Percentiles rank a stretch among this genome's conserved stretches.
phyloP scores from a whole-genome alignment of 164 flowering plant species.

The Litsea cubeba region DNA sequence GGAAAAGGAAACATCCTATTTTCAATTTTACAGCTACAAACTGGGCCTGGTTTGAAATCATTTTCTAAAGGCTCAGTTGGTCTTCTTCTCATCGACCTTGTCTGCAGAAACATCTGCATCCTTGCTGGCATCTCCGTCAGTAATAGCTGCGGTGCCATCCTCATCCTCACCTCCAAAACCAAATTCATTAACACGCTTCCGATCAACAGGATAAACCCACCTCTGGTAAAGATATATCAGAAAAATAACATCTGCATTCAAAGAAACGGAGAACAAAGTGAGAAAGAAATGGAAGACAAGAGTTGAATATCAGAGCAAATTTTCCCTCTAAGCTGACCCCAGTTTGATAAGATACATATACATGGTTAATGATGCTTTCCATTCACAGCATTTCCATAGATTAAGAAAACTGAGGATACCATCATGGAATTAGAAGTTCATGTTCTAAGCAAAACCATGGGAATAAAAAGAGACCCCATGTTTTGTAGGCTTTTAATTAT shows the following conservation, averaged over 20 bases:
- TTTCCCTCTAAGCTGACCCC: too few relatives aligned
- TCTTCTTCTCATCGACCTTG: slow-evolving; percentile 61
- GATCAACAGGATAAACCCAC: slow-evolving; percentile 91
- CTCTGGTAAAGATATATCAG: slow-evolving; percentile 84
- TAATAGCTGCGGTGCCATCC: slow-evolving; percentile 6
- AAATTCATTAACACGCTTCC: slow-evolving; percentile 83
- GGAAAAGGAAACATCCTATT: slow-evolving; percentile 7
- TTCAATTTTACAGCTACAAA: slow-evolving; percentile 17
- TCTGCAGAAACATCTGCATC: slow-evolving; percentile 15
- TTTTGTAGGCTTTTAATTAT: too few relatives aligned
- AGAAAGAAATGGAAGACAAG: background rate
- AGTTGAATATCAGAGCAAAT: too few relatives aligned
- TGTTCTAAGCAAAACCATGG: too few relatives aligned
- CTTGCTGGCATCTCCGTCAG: background rate
- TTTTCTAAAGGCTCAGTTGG: slow-evolving; percentile 26
- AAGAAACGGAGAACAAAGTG: background rate
- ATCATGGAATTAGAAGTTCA: too few relatives aligned
- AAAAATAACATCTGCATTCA: slow-evolving; percentile 80
- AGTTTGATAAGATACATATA: background rate
- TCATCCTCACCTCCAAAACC: slow-evolving; percentile 95
- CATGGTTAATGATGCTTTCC: background rate
- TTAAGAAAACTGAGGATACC: too few relatives aligned
- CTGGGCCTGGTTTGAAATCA: slow-evolving; percentile 1
- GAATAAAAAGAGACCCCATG: too few relatives aligned
- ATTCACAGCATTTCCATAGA: background rate